A percentile compares a stretch with the other conserved stretches of the same genome.
These are phyloP conservation scores for Mycena kentingensis DNA, from an alignment of 768 basidiomycete genomes.

Conservation along the genomic window DNA sequence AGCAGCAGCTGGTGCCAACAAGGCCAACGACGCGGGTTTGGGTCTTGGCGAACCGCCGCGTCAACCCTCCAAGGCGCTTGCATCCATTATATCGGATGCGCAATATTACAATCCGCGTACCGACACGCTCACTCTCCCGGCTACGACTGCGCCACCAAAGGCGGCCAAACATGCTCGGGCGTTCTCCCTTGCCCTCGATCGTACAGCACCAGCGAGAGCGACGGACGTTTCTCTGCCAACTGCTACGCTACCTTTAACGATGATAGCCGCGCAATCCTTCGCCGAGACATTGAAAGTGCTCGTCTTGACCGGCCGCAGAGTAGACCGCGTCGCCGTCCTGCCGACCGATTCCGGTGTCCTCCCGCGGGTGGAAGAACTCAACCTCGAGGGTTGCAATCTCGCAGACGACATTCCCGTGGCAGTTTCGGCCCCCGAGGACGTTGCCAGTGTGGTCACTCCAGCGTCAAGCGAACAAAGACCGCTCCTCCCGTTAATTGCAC, in stretches of 20 bases:
- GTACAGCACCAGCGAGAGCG: not conserved
- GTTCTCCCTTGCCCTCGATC: constrained; percentile 52
- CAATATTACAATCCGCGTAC: constrained; percentile 61
- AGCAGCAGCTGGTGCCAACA: constrained; percentile 41
- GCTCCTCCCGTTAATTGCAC: constrained; percentile 58
- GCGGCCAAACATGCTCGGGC: constrained; percentile 55
- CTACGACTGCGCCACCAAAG: constrained; percentile 58
- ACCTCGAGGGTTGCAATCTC: constrained; percentile 72
- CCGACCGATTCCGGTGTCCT: constrained; percentile 49
- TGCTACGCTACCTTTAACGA: constrained; percentile 66
- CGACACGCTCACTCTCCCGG: constrained; percentile 65
- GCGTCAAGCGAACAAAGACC: constrained; percentile 47
- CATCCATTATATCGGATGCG: constrained; percentile 47
- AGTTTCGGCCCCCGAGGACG: constrained; percentile 33
- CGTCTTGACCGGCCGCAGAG: constrained; percentile 61
- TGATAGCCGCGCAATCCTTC: constrained; percentile 62
- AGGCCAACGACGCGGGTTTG: constrained; percentile 14
- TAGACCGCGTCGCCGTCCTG: constrained; percentile 64
- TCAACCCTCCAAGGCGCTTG: constrained; percentile 25
- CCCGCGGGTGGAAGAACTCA: constrained; percentile 72
- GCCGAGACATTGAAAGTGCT: constrained; percentile 59
- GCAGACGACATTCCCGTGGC: constrained; percentile 57
- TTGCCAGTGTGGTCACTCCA: constrained; percentile 38
- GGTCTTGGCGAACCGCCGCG: constrained; percentile 29
- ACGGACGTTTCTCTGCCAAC: constrained; percentile 60